A percentile compares a stretch with the other conserved stretches of the same genome.
These are phyloP conservation scores for Nosema muscidifuracis DNA, from an alignment of 371 early-diverging fungal species.

Conservation along the genomic window DNA sequence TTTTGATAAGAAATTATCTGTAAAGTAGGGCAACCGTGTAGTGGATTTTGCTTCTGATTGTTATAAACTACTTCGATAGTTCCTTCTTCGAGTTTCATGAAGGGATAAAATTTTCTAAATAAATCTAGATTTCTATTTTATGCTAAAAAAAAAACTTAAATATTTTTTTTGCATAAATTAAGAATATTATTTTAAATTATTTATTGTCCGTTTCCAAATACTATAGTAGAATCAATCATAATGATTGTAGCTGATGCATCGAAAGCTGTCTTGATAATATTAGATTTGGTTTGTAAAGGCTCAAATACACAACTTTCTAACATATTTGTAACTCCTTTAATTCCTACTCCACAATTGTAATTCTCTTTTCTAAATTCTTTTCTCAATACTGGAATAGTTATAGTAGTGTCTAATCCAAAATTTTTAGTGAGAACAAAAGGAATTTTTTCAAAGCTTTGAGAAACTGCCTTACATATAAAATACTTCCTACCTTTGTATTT, in stretches of 20 bases:
- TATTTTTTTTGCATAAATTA: not conserved
- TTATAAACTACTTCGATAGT: slow-evolving; percentile 52
- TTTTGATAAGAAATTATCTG: slow-evolving; percentile 43
- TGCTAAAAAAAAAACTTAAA: not conserved
- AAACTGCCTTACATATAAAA: slow-evolving; percentile 84
- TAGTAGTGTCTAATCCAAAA: slow-evolving; percentile 97
- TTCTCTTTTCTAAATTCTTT: slow-evolving; percentile 78
- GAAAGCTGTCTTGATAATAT: slow-evolving; percentile 83
- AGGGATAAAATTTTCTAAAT: not conserved
- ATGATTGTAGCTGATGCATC: slow-evolving; percentile 69
- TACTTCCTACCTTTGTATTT: slow-evolving; percentile 88
- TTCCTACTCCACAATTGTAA: slow-evolving; percentile 50
- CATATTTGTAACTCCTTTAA: slow-evolving; percentile 73
- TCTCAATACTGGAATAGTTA: slow-evolving; percentile 86
- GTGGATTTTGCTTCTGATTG: slow-evolving; percentile 44
- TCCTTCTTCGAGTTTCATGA: slow-evolving; percentile 45
- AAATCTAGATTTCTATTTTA: not conserved
- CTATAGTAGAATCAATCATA: slow-evolving; percentile 60
- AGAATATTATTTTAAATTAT: slow-evolving; percentile 9
- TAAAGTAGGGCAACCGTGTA: slow-evolving; percentile 42
- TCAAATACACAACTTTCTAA: slow-evolving; percentile 94
- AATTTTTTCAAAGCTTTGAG: slow-evolving; percentile 93
- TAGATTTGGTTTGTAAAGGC: slow-evolving; percentile 92
- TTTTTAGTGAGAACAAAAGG: slow-evolving; percentile 95
- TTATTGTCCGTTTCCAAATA: slow-evolving; percentile 28